A percentile compares a stretch with the other conserved stretches of the same genome.
Evolutionary conservation across 768 basidiomycete species (phyloP).

Genomic region (Melanogaster broomeanus): DNA sequence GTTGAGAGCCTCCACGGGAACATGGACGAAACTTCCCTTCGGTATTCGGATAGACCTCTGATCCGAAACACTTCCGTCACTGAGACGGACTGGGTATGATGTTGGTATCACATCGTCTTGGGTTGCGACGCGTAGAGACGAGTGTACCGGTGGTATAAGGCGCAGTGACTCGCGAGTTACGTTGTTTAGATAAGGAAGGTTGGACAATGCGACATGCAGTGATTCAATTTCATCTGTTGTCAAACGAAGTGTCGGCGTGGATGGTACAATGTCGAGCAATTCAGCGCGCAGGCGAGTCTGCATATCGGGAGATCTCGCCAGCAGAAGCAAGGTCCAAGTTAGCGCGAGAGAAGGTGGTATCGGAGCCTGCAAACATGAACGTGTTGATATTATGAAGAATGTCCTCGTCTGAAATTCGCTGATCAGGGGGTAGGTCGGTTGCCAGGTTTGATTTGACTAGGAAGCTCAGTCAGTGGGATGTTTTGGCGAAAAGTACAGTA

Average conservation of each 20-base stretch:
- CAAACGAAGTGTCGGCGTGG: slow-evolving; percentile 43
- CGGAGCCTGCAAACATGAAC: slow-evolving; percentile 89
- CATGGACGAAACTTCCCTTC: slow-evolving; percentile 75
- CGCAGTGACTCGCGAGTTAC: slow-evolving; percentile 76
- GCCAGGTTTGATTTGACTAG: slow-evolving; percentile 84
- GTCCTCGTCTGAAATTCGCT: slow-evolving; percentile 85
- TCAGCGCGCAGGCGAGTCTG: slow-evolving; percentile 77
- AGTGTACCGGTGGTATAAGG: slow-evolving; percentile 80
- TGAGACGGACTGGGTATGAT: slow-evolving; percentile 56
- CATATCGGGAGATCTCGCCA: slow-evolving; percentile 64
- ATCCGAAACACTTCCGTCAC: slow-evolving; percentile 47
- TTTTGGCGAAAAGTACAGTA: background rate
- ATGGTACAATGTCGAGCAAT: slow-evolving; percentile 48
- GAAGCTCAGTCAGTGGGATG: slow-evolving; percentile 6
- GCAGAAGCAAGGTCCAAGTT: slow-evolving; percentile 80
- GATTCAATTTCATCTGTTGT: slow-evolving; percentile 68
- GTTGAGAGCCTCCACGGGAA: slow-evolving; percentile 80
- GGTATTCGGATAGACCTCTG: slow-evolving; percentile 48
- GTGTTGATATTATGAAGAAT: slow-evolving; percentile 86
- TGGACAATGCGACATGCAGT: slow-evolving; percentile 53
- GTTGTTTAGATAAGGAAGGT: slow-evolving; percentile 73
- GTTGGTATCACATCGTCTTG: slow-evolving; percentile 79
- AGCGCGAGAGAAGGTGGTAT: slow-evolving; percentile 81
- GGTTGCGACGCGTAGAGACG: slow-evolving; percentile 76
- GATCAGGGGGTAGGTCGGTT: slow-evolving; percentile 63